Base-by-base conservation (phyloP, 1,284 basidiomycete species). In the Rhizoctonia solani region DNA sequence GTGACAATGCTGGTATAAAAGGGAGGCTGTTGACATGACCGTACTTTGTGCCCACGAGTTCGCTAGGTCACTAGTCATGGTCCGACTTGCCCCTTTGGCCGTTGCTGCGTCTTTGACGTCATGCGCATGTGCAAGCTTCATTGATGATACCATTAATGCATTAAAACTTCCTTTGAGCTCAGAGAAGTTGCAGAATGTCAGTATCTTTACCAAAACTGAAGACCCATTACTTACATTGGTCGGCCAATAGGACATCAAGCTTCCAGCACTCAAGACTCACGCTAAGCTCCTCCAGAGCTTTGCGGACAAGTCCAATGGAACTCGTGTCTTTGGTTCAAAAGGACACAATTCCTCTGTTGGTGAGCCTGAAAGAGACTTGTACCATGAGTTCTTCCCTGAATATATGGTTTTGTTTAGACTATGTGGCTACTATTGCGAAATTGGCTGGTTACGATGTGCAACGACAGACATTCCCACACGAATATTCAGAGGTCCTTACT, bases 331-430 rank as follows among this genome's bases (percentile, higher is more conserved):
- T 42, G 49, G 59, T 25, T 63, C 59, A 14, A 63, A 29, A 42
- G 59, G 59, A 6, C 59, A 63, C 49, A 63, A 63, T 32, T 47
- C 59, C 1, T 63, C 59, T 29, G 59, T 63, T 53, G 59, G 59
- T 63, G 16, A 52, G 59, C 42, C 13, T 27, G 3, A 29, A 13
- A 34, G 14, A 23, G 25, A 27, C 4, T 34, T 13, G 2, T 29
- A 52, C 29, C 37, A 8, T 39, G 9, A 39, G 8, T 39, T 16
- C 16, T 16, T 8, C 37, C 37, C 37, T 41, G 21, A 19, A 50
- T n/a, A n/a, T n/a, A n/a, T n/a, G n/a, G n/a, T n/a, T 2, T 37
- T 21, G 11, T 23, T 41, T 25, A 63, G 59, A 63, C 32, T 63
- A 63, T 30, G 59, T 63, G 47, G 59, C 59, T 16, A 53, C 47